Percentiles rank a stretch among this genome's conserved stretches.
Evolutionary conservation across 208 protist species (phyloP).

Genomic region (Leishmania amazonensis): DNA sequence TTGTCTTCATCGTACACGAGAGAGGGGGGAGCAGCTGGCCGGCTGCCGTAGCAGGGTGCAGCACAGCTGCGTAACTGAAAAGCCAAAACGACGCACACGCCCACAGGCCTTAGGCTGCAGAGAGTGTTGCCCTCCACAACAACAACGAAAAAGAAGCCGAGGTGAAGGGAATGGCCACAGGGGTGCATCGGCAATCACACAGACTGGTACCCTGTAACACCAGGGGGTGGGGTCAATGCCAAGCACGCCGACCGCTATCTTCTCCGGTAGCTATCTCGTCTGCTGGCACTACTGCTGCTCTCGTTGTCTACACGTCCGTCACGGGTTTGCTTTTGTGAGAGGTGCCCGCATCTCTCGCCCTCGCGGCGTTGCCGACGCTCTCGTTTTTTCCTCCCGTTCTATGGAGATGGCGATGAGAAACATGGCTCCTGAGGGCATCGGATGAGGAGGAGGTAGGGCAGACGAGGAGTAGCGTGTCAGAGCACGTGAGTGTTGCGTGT

Average conservation of each 20-base stretch:
- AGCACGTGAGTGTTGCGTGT: not conserved
- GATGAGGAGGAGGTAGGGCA: not conserved
- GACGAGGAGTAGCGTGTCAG: not conserved
- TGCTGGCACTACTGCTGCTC: not conserved
- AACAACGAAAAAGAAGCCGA: not conserved
- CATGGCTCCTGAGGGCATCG: not conserved
- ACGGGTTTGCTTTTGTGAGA: not conserved
- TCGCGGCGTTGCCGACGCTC: not conserved
- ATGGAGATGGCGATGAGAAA: not conserved
- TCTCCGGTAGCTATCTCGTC: not conserved
- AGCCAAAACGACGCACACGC: not conserved
- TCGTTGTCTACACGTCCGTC: not conserved
- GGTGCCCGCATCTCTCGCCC: not conserved
- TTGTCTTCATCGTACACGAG: not conserved
- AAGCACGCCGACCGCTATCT: not conserved
- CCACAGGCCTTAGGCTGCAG: not conserved
- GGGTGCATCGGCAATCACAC: not conserved
- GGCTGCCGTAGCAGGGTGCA: not conserved
- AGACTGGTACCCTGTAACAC: not conserved
- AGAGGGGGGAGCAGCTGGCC: not conserved
- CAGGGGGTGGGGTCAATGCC: not conserved
- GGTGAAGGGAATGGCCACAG: not conserved
- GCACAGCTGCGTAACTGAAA: not conserved
- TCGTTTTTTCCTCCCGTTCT: not conserved
- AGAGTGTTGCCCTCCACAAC: not conserved